phyloP scores from a whole-genome alignment of 2,329 filamentous ascomycete genomes.

The Xylariaceae sp. region DNA sequence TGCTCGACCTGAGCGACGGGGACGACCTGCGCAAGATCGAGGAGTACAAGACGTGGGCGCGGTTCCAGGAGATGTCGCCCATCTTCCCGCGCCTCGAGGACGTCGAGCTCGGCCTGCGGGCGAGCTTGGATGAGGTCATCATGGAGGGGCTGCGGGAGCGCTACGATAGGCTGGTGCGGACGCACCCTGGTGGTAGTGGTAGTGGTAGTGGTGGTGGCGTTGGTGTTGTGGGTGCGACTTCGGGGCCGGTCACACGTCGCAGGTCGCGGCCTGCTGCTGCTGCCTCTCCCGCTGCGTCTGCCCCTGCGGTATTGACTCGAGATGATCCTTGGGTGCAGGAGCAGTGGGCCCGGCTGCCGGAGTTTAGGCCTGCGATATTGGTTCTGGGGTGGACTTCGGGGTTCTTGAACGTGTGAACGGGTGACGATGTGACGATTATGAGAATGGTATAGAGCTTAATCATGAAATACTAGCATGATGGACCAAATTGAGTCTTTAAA shows the following conservation, averaged over 20 bases:
- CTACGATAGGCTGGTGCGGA: constrained; percentile 8
- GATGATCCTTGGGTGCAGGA: constrained; percentile 22
- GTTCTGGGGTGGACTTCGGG: constrained; percentile 22
- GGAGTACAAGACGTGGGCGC: constrained; percentile 22
- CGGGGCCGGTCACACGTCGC: too few relatives aligned
- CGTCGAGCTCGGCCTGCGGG: constrained; percentile 18
- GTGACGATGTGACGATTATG: not conserved
- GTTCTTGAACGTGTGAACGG: not conserved
- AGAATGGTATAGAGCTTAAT: not conserved
- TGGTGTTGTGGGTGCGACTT: not conserved
- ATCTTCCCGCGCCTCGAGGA: constrained; percentile 21
- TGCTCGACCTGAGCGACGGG: constrained; percentile 22
- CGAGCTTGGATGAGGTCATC: constrained; percentile 18
- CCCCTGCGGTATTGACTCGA: constrained; percentile 5
- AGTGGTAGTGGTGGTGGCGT: constrained; percentile 1
- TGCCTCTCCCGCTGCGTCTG: too few relatives aligned
- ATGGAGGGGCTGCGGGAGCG: constrained; percentile 16
- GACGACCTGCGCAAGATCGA: constrained; percentile 18
- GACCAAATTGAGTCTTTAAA: too few relatives aligned
- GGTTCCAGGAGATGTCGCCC: constrained; percentile 25
- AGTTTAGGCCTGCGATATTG: constrained; percentile 22
- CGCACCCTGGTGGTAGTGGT: not conserved
- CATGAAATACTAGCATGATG: not conserved
- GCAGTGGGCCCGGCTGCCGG: constrained; percentile 20
- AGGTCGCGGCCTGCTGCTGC: constrained; percentile 1